Conservation (phyloP, 78 protist genomes). For the Isochrysis galbana region DNA sequence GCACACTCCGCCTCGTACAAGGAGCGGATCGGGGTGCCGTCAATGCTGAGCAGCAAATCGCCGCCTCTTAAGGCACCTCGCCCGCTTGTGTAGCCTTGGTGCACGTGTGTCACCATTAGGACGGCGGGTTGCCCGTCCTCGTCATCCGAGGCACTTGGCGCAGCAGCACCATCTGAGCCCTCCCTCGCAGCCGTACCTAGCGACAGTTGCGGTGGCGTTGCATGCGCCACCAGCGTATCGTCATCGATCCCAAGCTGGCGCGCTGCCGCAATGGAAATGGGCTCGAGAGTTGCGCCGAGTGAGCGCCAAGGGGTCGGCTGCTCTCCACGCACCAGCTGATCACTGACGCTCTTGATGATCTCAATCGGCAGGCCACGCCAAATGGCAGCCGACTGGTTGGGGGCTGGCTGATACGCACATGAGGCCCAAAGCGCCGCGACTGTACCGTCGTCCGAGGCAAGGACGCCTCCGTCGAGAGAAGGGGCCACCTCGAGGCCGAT, state of each 20-base stretch:
- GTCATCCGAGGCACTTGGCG: too few relatives aligned
- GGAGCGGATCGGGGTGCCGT: background rate
- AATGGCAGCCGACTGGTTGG: background rate
- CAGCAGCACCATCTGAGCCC: too few relatives aligned
- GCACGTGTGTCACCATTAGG: constrained; percentile 14
- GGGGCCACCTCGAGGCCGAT: constrained; percentile 40
- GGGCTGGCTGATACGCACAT: background rate
- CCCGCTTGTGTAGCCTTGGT: too few relatives aligned
- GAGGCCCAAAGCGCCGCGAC: background rate
- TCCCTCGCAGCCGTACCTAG: too few relatives aligned
- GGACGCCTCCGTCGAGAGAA: constrained; percentile 38
- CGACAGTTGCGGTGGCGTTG: too few relatives aligned
- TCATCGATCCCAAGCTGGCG: background rate
- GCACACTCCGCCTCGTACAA: background rate
- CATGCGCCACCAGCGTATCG: background rate
- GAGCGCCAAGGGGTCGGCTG: background rate
- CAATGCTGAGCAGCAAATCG: constrained; percentile 16
- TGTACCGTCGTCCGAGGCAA: background rate
- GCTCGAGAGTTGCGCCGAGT: background rate
- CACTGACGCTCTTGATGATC: background rate
- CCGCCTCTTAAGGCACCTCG: constrained; percentile 12
- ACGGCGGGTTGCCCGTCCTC: too few relatives aligned
- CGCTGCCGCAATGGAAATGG: background rate
- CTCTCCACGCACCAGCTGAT: background rate
- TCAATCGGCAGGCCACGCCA: background rate